Conservation (phyloP, 2,329 filamentous ascomycete genomes). For the Pseudogymnoascus sp. region DNA sequence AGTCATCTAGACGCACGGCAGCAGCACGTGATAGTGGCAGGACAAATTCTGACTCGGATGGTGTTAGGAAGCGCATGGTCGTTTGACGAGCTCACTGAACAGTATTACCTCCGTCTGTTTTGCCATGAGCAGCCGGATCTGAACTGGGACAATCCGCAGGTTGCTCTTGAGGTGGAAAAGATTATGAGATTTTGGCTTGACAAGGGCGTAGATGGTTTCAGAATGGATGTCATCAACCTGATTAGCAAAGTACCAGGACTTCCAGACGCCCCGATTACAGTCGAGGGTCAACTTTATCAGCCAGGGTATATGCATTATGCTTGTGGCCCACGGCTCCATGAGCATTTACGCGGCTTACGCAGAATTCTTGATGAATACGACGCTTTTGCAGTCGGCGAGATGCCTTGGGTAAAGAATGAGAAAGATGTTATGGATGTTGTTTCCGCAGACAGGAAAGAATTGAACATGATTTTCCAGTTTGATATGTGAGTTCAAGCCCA, state of each 20-base stretch:
- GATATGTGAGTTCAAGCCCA: conserved; percentile 42
- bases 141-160: conserved; percentile 66
- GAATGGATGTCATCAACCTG: conserved; percentile 63
- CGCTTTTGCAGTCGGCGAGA: conserved; percentile 48
- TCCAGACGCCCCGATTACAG: conserved; percentile 42
- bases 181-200: conserved; percentile 71
- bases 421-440: conserved; percentile 49
- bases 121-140: conserved; percentile 66
- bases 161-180: conserved; percentile 61
- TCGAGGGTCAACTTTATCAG: conserved; percentile 43
- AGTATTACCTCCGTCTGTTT: conserved; percentile 58
- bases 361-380: conserved; percentile 41
- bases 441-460: conserved; percentile 49
- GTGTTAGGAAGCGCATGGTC: conserved; percentile 41
- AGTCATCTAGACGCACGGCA: conserved; percentile 33
- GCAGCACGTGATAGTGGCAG: conserved; percentile 34
- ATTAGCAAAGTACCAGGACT: conserved; percentile 56
- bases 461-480: conserved; percentile 71
- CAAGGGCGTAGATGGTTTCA: conserved; percentile 50
- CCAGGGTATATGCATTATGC: conserved; percentile 27
- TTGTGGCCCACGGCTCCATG: conserved; percentile 55
- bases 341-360: conserved; percentile 42
- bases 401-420: conserved; percentile 38
- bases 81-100: conserved; percentile 43
- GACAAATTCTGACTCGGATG: neutral